Evolutionary conservation across 129 eudicot species (phyloP).

Genomic region (Silybum marianum): DNA sequence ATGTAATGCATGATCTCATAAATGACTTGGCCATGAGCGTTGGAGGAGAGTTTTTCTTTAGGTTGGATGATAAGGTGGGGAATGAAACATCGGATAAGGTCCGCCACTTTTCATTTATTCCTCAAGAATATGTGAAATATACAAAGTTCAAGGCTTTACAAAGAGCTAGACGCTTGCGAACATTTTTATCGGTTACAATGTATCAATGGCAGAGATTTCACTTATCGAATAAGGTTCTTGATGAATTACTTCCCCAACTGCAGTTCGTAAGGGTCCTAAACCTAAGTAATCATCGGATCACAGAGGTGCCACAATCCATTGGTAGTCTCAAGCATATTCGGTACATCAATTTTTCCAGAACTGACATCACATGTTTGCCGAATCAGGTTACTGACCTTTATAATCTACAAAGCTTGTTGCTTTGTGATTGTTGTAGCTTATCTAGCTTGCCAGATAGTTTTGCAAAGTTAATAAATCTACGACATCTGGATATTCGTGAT

Average conservation of each 20-base stretch:
- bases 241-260: constrained; percentile 28
- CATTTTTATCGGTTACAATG: constrained; percentile 28
- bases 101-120: constrained; percentile 38
- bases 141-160: constrained; percentile 19
- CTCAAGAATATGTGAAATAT: constrained; percentile 20
- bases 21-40: constrained; percentile 41
- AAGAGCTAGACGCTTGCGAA: constrained; percentile 23
- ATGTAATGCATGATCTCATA: constrained; percentile 39
- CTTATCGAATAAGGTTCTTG: constrained; percentile 21
- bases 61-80: constrained; percentile 25
- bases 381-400: constrained; percentile 26
- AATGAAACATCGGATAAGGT: constrained; percentile 20
- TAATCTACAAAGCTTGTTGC: constrained; percentile 40
- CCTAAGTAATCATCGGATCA: not conserved
- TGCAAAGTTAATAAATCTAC: constrained; percentile 25
- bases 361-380: constrained; percentile 27
- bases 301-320: constrained; percentile 32
- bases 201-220: not conserved
- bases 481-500: constrained; percentile 39
- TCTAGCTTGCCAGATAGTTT: constrained; percentile 27
- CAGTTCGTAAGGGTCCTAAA: constrained; percentile 31
- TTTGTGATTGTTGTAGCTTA: constrained; percentile 24
- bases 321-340: constrained; percentile 31
- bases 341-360: constrained; percentile 29
- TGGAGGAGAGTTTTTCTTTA: constrained; percentile 32